Evolutionary conservation across 2,329 filamentous ascomycete genomes (phyloP).

Genomic region (Xylariaceae sp.): DNA sequence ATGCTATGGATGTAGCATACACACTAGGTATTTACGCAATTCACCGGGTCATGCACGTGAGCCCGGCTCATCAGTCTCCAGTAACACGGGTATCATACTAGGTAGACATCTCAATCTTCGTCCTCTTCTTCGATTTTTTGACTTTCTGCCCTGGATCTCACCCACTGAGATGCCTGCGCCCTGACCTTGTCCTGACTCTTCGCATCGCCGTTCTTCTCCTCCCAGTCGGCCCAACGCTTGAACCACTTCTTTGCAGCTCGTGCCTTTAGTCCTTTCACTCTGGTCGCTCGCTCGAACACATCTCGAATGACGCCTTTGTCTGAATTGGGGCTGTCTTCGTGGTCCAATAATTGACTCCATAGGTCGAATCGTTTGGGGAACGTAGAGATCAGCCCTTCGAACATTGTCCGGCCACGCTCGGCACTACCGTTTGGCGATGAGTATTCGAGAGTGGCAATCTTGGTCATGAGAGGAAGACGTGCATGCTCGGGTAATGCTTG

Average conservation of each 20-base stretch:
- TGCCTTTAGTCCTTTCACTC: constrained; percentile 70
- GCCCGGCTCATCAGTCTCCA: no score
- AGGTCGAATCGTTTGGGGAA: constrained; percentile 89
- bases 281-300: constrained; percentile 77
- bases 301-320: constrained; percentile 61
- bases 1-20: no score
- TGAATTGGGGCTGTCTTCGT: constrained; percentile 63
- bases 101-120: neutral
- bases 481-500: constrained; percentile 72
- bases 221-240: constrained; percentile 87
- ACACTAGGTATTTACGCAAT: no score
- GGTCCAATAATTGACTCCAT: constrained; percentile 87
- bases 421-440: constrained; percentile 76
- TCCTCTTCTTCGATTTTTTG: constrained; percentile 32
- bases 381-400: constrained; percentile 79
- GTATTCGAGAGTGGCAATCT: constrained; percentile 92
- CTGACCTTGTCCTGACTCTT: constrained; percentile 70
- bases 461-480: constrained; percentile 72
- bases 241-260: constrained; percentile 86
- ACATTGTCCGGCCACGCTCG: constrained; percentile 91
- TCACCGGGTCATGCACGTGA: no score
- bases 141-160: constrained; percentile 44
- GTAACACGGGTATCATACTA: no score
- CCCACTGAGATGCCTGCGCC: constrained; percentile 69
- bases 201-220: constrained; percentile 68